Evolutionary conservation across 768 basidiomycete genomes (phyloP).

Genomic region (Pisolithus orientalis): DNA sequence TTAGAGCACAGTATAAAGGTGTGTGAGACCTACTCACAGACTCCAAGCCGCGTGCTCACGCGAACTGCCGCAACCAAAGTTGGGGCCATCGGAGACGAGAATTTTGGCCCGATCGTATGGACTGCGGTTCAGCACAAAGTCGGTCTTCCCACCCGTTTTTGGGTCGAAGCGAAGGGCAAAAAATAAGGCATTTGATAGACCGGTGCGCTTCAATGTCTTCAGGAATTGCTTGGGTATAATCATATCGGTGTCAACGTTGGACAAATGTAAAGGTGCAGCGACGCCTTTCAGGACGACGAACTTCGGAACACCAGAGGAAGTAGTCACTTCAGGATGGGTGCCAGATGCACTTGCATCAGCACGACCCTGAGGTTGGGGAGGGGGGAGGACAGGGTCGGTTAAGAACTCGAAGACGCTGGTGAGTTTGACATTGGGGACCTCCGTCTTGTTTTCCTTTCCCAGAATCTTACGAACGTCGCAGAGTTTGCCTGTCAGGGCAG

Average conservation of each 20-base stretch:
- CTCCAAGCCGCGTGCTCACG: constrained; percentile 90
- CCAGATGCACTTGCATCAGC: constrained; percentile 26
- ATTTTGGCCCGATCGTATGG: constrained; percentile 75
- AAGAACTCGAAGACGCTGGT: constrained; percentile 71
- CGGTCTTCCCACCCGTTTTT: constrained; percentile 71
- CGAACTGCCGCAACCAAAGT: constrained; percentile 90
- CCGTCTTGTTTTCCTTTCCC: constrained; percentile 40
- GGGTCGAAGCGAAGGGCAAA: constrained; percentile 74
- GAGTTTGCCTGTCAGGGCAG: constrained; percentile 79
- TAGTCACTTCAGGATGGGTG: constrained; percentile 33
- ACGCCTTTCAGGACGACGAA: constrained; percentile 71
- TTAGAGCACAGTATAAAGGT: constrained; percentile 3
- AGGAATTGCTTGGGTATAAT: constrained; percentile 94
- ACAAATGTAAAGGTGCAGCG: constrained; percentile 72
- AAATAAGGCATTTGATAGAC: constrained; percentile 79
- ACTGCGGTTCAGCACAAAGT: constrained; percentile 78
- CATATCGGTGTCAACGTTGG: constrained; percentile 90
- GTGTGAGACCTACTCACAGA: constrained; percentile 43
- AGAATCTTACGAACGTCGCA: constrained; percentile 80
- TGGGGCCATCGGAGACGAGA: constrained; percentile 77
- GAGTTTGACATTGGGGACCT: constrained; percentile 58
- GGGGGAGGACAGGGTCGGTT: constrained; percentile 55
- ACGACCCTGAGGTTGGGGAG: constrained; percentile 41
- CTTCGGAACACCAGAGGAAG: constrained; percentile 47
- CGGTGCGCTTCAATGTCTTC: constrained; percentile 87